Percentiles rank a stretch among this genome's conserved stretches.
phyloP scores from a whole-genome alignment of 75 land plant genomes.

The Adiantum capillusveneris region DNA sequence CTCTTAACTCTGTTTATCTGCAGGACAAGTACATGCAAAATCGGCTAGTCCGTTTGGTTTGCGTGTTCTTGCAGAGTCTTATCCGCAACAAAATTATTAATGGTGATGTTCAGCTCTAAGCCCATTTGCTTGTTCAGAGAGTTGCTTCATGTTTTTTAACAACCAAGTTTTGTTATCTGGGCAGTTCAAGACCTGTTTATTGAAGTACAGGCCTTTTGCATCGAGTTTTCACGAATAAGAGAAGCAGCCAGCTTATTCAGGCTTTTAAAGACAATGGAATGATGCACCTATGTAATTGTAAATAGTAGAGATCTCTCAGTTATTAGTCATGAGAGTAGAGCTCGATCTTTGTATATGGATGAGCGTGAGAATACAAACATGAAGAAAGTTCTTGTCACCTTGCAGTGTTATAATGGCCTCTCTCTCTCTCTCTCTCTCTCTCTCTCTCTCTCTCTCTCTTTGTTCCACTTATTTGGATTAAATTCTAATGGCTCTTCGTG shows the following conservation, averaged over 20 bases:
- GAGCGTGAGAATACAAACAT: no score
- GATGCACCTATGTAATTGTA: neutral
- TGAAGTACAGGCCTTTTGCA: slow-evolving; percentile 96
- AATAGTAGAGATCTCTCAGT: no score
- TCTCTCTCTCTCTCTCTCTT: no score
- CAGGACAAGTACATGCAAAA: slow-evolving; percentile 99
- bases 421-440: no score
- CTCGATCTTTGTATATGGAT: neutral
- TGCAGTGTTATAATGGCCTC: no score
- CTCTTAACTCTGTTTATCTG: neutral
- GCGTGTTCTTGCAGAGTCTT: slow-evolving; percentile 88
- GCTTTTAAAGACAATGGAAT: slow-evolving; percentile 74
- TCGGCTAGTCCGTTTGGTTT: slow-evolving; percentile 88
- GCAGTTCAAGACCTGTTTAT: slow-evolving; percentile 93
- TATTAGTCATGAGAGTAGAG: neutral
- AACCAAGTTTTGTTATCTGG: neutral
- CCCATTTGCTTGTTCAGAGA: no score
- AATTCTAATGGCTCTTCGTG: no score
- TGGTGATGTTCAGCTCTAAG: slow-evolving; percentile 44
- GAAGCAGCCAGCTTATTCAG: slow-evolving; percentile 91
- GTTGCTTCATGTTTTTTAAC: no score
- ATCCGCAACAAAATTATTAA: slow-evolving; percentile 90
- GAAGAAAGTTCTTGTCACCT: no score
- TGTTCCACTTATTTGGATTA: no score
- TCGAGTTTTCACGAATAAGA: slow-evolving; percentile 88